Percentiles rank a stretch among this genome's conserved stretches.
Conservation (phyloP, 2,329 filamentous ascomycete genomes). For the Clarireedia monteithiana region DNA sequence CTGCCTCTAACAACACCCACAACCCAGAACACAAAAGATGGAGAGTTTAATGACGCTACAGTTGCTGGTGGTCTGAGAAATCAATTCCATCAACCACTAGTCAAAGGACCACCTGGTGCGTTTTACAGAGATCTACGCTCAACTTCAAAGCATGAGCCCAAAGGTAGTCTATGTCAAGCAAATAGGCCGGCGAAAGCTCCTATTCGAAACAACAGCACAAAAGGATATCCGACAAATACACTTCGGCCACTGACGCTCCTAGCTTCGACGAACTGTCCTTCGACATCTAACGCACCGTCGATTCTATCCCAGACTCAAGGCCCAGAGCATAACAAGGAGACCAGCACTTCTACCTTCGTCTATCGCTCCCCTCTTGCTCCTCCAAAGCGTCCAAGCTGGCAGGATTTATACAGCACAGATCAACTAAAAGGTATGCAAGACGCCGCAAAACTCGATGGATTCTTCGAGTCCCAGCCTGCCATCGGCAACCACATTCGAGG, state of each 20-base stretch:
- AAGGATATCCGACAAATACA: constrained; percentile 17
- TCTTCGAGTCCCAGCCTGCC: constrained; percentile 10
- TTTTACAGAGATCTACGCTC: constrained; percentile 21
- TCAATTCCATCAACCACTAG: constrained; percentile 11
- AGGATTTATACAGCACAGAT: constrained; percentile 20
- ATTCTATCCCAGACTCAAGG: constrained; percentile 1
- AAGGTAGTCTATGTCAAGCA: constrained; percentile 2
- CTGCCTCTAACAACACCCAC: not conserved
- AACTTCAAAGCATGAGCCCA: constrained; percentile 11
- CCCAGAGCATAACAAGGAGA: not conserved
- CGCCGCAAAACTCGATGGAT: constrained; percentile 17
- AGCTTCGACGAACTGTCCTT: not conserved
- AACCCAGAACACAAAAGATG: not conserved
- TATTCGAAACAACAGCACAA: constrained; percentile 4
- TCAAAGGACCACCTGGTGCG: constrained; percentile 20
- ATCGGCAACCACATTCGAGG: not conserved
- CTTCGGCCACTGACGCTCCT: constrained; percentile 21
- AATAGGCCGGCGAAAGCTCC: constrained; percentile 3
- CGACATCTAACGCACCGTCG: constrained; percentile 1
- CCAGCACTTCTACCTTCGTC: constrained; percentile 14
- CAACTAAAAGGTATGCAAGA: constrained; percentile 16
- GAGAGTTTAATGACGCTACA: not conserved
- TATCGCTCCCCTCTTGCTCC: constrained; percentile 27
- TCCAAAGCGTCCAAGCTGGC: constrained; percentile 20
- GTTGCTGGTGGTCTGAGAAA: not conserved